Evolutionary conservation across 192 early-diverging fungal species (phyloP), one percentile per base, ranked within the genome.

Genomic region (Gaertneriomyces sp.): DNA sequence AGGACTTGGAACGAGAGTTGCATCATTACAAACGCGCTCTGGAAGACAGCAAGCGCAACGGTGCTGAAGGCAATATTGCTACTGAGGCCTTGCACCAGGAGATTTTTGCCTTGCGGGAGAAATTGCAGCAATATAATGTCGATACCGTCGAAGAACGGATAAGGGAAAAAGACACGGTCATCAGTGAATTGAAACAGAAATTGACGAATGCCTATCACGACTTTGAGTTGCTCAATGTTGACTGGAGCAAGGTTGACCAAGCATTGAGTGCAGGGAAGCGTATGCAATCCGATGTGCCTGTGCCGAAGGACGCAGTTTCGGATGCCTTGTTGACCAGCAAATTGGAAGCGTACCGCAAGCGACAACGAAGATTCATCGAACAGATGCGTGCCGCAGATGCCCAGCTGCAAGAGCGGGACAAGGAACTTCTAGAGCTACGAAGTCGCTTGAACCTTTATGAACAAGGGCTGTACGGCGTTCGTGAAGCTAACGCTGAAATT

Each of bases 161-260:
- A 17, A 53, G 14, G 7, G 73, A 79, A 42, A 81, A 82, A 66
- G 81, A 83, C 40, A 61, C 61, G 8, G 17, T 47, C n/a, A 81
- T 84, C 33, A 58, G 16, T 45, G 54, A 43, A 7, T 58, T 83
- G 59, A 49, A 68, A 25, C 47, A 60, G 9, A 72, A 81, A 57
- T 66, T 84, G 16, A 53, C 67, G 45, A 70, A 79, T 45, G 52
- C 78, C 5, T 69, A 78, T 20, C 62, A 46, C 5, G 82, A 84
- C 50, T 79, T 84, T 63, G 79, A 83, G 68, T 57, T 81, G 20
- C 69, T 84, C 7, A 75, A 71, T 42, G 10, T 78, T n/a, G 82
- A 84, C 60, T 84, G 80, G 80, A 76, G 80, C 52, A 41, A 74
- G 45, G 62, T 84, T 12, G 81, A 83, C 60, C 25, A 64, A 33